Evolutionary conservation across 495 filamentous ascomycete genomes (phyloP).

Genomic region (Beverwykella pulmonaria): DNA sequence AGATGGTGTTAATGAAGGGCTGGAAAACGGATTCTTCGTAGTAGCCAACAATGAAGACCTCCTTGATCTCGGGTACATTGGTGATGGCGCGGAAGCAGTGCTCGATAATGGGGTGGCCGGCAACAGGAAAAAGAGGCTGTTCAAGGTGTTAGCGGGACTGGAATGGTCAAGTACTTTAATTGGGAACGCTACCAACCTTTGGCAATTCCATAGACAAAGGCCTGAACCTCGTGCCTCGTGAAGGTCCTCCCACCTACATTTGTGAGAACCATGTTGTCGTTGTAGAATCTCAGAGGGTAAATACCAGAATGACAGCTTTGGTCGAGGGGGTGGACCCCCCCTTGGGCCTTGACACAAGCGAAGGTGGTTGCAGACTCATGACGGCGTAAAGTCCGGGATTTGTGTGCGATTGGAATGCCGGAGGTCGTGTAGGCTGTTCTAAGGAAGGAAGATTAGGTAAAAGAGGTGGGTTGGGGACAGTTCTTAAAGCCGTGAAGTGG

Average conservation of each 20-base stretch:
- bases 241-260: slow-evolving; percentile 84
- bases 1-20: slow-evolving; percentile 92
- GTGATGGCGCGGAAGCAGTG: slow-evolving; percentile 92
- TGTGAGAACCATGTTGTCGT: slow-evolving; percentile 31
- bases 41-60: slow-evolving; percentile 97
- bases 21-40: slow-evolving; percentile 97
- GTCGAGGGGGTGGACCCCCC: slow-evolving; percentile 53
- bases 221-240: slow-evolving; percentile 92
- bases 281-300: slow-evolving; percentile 28
- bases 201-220: slow-evolving; percentile 95
- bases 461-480: background rate
- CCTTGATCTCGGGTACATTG: slow-evolving; percentile 88
- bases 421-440: background rate
- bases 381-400: background rate
- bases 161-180: background rate
- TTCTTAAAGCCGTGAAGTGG: background rate
- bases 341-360: slow-evolving; percentile 38
- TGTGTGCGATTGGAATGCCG: background rate
- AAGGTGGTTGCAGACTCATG: slow-evolving; percentile 47
- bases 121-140: slow-evolving; percentile 97
- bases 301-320: slow-evolving; percentile 72
- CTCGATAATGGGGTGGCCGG: slow-evolving; percentile 96
- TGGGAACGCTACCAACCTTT: slow-evolving; percentile 64
- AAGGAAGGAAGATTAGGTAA: background rate
- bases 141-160: slow-evolving; percentile 15